phyloP scores from a whole-genome alignment of 1,284 basidiomycete species.

The Malassezia arunalokei region DNA sequence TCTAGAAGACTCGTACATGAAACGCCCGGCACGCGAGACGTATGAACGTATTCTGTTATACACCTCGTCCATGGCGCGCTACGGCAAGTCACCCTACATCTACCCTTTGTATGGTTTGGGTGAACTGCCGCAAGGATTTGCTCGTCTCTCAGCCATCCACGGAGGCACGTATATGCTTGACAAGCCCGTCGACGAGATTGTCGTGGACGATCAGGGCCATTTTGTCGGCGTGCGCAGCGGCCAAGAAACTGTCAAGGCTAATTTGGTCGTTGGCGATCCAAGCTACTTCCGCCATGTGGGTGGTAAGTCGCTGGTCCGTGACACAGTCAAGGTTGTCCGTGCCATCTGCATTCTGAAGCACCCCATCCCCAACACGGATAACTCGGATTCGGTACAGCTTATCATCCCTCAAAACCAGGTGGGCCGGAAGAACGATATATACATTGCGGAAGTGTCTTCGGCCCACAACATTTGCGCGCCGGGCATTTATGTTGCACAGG shows the following conservation, averaged over 20 bases:
- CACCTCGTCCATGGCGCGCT: conserved; percentile 95
- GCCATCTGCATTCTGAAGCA: conserved; percentile 98
- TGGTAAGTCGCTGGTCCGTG: conserved; percentile 56
- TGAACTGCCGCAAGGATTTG: conserved; percentile 96
- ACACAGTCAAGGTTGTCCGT: conserved; percentile 86
- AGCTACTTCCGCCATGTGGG: conserved; percentile 72
- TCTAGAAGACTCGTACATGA: conserved; percentile 91
- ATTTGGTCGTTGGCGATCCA: conserved; percentile 94
- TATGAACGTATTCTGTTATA: conserved; percentile 95
- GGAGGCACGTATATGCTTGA: conserved; percentile 99
- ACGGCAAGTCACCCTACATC: conserved; percentile 99
- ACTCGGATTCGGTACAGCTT: conserved; percentile 78
- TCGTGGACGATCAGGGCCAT: conserved; percentile 65
- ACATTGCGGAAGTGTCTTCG: conserved; percentile 90
- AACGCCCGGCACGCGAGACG: conserved; percentile 73
- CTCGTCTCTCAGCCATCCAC: conserved; percentile 86
- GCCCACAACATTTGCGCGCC: conserved; percentile 95
- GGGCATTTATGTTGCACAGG: conserved; percentile 88
- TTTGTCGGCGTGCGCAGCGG: conserved; percentile 85
- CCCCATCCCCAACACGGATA: conserved; percentile 92
- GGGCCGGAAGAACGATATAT: conserved; percentile 87
- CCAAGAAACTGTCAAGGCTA: conserved; percentile 87
- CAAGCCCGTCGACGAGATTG: conserved; percentile 83
- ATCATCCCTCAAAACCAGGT: conserved; percentile 99
- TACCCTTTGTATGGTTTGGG: conserved; percentile 98